Conservation (phyloP, 805 yeast genomes). For the Starmerella bombi region DNA sequence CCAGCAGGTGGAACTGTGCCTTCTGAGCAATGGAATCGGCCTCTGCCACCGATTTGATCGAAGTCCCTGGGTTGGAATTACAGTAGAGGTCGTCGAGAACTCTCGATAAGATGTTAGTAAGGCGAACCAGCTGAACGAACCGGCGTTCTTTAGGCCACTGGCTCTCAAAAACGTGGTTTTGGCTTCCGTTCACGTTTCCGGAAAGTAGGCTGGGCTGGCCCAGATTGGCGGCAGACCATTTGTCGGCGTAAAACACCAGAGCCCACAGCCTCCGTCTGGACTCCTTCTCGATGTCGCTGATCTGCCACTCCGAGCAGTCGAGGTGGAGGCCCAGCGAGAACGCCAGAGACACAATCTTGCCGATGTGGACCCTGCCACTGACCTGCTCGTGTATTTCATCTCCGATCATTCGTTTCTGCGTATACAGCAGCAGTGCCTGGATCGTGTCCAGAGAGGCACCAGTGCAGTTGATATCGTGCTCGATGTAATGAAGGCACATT, state of each 20-base stretch:
- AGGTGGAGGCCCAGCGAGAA: constrained; percentile 27
- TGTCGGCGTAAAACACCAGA: constrained; percentile 27
- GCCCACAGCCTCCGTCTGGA: constrained; percentile 28
- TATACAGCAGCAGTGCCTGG: constrained; percentile 25
- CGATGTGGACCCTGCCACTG: constrained; percentile 20
- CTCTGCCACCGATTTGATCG: constrained; percentile 5
- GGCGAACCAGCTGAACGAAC: constrained; percentile 22
- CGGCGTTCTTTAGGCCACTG: constrained; percentile 22
- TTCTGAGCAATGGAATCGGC: constrained; percentile 7
- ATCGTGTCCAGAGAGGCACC: constrained; percentile 25
- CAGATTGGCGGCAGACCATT: constrained; percentile 27
- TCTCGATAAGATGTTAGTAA: constrained; percentile 24
- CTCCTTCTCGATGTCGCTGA: constrained; percentile 25
- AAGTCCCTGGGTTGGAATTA: background rate
- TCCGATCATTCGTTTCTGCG: constrained; percentile 24
- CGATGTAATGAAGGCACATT: constrained; percentile 22
- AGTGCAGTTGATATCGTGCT: constrained; percentile 22
- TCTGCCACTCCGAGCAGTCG: constrained; percentile 28
- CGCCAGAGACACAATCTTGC: constrained; percentile 24
- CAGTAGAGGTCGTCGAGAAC: constrained; percentile 21
- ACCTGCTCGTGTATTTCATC: constrained; percentile 26
- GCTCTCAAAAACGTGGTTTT: constrained; percentile 6
- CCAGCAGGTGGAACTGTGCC: constrained; percentile 17
- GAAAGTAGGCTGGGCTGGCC: constrained; percentile 25
- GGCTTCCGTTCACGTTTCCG: background rate